Base-by-base conservation (phyloP, 345 rosid genomes). In the Geranium rotundifolium region DNA sequence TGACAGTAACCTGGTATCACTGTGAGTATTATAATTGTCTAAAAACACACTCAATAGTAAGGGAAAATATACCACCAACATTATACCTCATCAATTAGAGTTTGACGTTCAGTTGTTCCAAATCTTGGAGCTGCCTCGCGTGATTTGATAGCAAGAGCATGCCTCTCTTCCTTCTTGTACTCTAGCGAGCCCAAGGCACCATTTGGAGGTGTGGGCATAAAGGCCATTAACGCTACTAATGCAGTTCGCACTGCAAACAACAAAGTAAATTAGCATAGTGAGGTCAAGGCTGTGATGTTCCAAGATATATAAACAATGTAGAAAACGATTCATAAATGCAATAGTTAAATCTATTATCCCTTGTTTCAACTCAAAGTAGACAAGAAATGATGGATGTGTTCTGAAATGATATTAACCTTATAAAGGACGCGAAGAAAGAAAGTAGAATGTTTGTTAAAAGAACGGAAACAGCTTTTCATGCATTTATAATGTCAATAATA, bases 181-280 rank as follows among this genome's bases (percentile, higher is more conserved):
- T 93, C 99, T 54, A 90, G 81, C 1, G 99, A 90, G 46, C 97
- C 99, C 69, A 93, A 70, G 20, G 97, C 99, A 73, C 97, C 97
- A 67, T 80, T 88, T 63, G 99, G 96, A 64, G 67, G 81, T 63
- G 95, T 93, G 6, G 99, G 98, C 98, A 92, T 92, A 77, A 92
- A 92, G 1, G 98, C 98, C 73, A 92, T 87, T 49, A 90, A 83
- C 17, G 97, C 96, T 62, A 90, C 92, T 49, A 93, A 76, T 27
- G 99, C 99, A 65, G 96, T 93, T 68, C 97, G 79, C 65, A 93
- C 99, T 93, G 86, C 71, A 75, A 84, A 77, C 49, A 72, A 30
- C 56, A 65, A 60, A n/a, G 49, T 34, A 20, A 37, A 61, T 12
- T 30, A 18, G 9, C 16, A 12, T 18, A 34, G 41, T 8, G 41